A percentile compares a stretch with the other conserved stretches of the same genome.
These are phyloP conservation scores for Phytophthora idaei DNA, from an alignment of 352 stramenopile genomes.

Conservation along the genomic window DNA sequence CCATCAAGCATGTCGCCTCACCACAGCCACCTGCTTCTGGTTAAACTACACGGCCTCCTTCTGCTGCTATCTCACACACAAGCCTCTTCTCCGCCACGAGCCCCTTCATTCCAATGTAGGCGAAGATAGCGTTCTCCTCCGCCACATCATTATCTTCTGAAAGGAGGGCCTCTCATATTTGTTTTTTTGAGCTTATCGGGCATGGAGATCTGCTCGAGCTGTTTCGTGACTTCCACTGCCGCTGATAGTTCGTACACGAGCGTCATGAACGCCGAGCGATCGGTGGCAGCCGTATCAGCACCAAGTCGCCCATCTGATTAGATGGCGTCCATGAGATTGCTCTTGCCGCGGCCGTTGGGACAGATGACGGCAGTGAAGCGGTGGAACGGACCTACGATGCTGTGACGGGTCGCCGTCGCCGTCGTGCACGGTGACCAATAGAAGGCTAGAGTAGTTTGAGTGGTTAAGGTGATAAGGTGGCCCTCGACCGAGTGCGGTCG, in stretches of 20 bases:
- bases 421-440: too few species aligned
- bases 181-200: conserved; percentile 80
- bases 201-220: conserved; percentile 98
- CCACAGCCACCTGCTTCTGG: conserved; percentile 68
- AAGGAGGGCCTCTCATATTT: conserved; percentile 77
- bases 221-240: conserved; percentile 95
- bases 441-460: too few species aligned
- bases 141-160: conserved; percentile 92
- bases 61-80: conserved; percentile 92
- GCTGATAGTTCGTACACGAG: conserved; percentile 92
- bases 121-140: conserved; percentile 94
- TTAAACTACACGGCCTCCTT: conserved; percentile 91
- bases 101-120: conserved; percentile 96
- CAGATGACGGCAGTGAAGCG: conserved; percentile 98
- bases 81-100: conserved; percentile 92
- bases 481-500: too few species aligned
- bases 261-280: conserved; percentile 88
- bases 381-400: conserved; percentile 97
- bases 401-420: conserved; percentile 6
- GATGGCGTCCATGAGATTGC: conserved; percentile 96
- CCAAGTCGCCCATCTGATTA: conserved; percentile 95
- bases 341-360: conserved; percentile 96
- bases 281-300: conserved; percentile 61
- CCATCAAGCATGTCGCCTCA: conserved; percentile 13
- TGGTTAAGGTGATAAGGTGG: too few species aligned